phyloP scores from a whole-genome alignment of 164 flowering plant species.

The Berberis vulgaris region DNA sequence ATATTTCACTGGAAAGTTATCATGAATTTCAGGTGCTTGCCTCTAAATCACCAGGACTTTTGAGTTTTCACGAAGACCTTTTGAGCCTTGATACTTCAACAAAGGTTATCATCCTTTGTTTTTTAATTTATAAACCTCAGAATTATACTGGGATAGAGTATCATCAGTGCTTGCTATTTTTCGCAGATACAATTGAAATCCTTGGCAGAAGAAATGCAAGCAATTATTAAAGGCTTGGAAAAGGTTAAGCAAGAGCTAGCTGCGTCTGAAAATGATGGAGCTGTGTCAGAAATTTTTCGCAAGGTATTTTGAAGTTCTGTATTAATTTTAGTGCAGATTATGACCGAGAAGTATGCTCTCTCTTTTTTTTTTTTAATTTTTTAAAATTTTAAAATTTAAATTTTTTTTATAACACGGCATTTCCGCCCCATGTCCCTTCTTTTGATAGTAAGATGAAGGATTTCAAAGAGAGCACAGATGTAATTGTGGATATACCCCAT shows the following conservation, averaged over 20 bases:
- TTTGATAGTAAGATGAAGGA: too few species aligned
- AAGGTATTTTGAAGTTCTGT: conserved; percentile 43
- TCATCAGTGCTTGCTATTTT: conserved; percentile 1
- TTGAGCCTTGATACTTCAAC: conserved; percentile 66
- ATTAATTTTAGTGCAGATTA: background rate
- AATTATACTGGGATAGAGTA: conserved; percentile 3
- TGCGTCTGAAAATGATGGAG: conserved; percentile 93
- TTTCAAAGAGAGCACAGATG: too few species aligned
- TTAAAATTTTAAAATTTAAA: background rate
- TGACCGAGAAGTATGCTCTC: too few species aligned
- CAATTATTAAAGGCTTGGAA: conserved; percentile 87
- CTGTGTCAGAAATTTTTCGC: conserved; percentile 78
- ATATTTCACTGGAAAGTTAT: conserved; percentile 3
- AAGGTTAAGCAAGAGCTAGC: conserved; percentile 78
- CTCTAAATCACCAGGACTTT: conserved; percentile 47
- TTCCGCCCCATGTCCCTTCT: too few species aligned
- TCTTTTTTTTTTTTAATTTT: background rate
- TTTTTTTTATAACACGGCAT: too few species aligned
- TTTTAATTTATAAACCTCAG: conserved; percentile 1
- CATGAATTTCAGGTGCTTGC: conserved; percentile 51
- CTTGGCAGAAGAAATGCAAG: conserved; percentile 99
- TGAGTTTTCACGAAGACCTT: conserved; percentile 66
- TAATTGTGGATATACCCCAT: too few species aligned
- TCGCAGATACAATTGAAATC: conserved; percentile 92
- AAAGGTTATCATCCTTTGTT: conserved; percentile 37